phyloP scores from a whole-genome alignment of 2,329 filamentous ascomycete genomes.

The Zymoseptoria brevis region DNA sequence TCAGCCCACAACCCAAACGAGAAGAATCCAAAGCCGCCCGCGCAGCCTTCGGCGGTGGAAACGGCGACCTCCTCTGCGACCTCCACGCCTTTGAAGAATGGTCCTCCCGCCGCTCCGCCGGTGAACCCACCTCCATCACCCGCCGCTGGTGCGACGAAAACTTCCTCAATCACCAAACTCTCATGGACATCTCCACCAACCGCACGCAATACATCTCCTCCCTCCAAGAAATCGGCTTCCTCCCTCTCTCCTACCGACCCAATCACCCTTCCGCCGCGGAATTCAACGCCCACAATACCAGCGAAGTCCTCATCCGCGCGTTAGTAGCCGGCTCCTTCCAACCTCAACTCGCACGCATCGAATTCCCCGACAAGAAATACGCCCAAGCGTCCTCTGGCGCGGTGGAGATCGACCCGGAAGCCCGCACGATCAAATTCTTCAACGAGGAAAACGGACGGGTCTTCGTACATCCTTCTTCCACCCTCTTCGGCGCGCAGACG shows the following conservation, averaged over 20 bases:
- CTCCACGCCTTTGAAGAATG: constrained; percentile 77
- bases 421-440: constrained; percentile 85
- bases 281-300: constrained; percentile 44
- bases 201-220: constrained; percentile 77
- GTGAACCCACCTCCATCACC: constrained; percentile 51
- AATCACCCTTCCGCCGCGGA: constrained; percentile 15
- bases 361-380: constrained; percentile 94
- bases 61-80: constrained; percentile 86
- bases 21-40: constrained; percentile 74
- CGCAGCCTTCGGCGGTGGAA: constrained; percentile 60
- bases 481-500: constrained; percentile 71
- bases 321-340: constrained; percentile 46
- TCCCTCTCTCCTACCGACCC: constrained; percentile 33
- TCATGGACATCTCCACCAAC: constrained; percentile 83
- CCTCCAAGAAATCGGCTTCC: constrained; percentile 76
- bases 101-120: constrained; percentile 56
- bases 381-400: constrained; percentile 78
- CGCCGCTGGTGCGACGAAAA: constrained; percentile 75
- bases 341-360: constrained; percentile 84
- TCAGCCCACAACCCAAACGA: constrained; percentile 73
- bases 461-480: constrained; percentile 86
- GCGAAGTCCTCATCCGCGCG: constrained; percentile 40
- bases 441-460: constrained; percentile 74
- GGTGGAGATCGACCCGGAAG: constrained; percentile 88
- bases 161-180: constrained; percentile 73